Base-by-base conservation (phyloP, 1,139 yeast genomes). In the Zygosaccharomyces pseudobailii region DNA sequence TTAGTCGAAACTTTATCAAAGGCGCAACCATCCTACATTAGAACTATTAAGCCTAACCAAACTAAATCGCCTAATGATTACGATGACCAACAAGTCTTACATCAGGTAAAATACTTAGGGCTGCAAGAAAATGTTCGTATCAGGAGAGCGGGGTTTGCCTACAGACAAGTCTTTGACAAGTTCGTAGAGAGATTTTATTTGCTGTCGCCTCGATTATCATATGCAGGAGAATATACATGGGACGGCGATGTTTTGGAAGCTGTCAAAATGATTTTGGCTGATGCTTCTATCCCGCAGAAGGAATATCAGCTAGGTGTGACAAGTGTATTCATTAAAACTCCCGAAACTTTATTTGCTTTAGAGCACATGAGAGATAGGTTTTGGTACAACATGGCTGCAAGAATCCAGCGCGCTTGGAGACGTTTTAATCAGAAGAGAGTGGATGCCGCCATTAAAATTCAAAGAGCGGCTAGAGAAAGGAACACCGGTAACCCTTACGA, bases 201-300 rank as follows among this genome's bases (percentile, higher is more conserved):
- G 47, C 73, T 94, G 45, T 89, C 97, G 0, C 80, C 90, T 3
- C 79, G 82, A 56, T 90, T 97, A 31, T 94, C 97, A 4, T 94
- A 94, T 69, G 99, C 98, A 3, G 98, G 99, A 67, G 98, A 94
- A 58, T 94, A 87, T 63, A 90, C 87, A 44, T 94, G 97, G 97
- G 73, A 74, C 42, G 98, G 98, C 24, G 95, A 87, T 59, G 82
- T 87, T 45, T 72, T 80, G 44, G 77, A 86, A 30, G 98, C 97
- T 0, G 88, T 89, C 3, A 71, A 74, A 49, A 84, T 86, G 58
- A 92, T 94, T 55, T 73, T 94, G 61, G 72, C 72, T 42, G 89
- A 92, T 55, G 82, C 97, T 22, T 80, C 82, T 42, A 87, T 94
- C 50, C 96, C 96, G 5, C 60, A 72, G 1, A 64, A 82, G 6